Percentiles rank a stretch among this genome's conserved stretches.
Evolutionary conservation across 2,329 filamentous ascomycete species (phyloP).

Genomic region (Colletotrichum aenigma): DNA sequence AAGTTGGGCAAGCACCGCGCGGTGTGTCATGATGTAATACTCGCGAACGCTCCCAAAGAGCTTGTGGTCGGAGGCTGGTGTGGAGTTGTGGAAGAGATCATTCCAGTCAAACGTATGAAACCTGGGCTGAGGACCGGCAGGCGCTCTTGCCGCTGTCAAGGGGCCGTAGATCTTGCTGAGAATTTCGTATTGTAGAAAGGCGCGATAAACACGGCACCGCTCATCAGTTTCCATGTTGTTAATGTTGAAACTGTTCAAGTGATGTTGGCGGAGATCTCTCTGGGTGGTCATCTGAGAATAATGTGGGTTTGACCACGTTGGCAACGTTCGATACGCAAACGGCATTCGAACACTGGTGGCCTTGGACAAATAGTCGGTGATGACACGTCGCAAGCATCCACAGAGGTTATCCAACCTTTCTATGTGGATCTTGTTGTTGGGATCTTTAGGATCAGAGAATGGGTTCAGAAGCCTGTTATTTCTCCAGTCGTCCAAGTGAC

Average conservation of each 20-base stretch:
- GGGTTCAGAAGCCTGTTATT: accelerated
- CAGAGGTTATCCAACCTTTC: background rate
- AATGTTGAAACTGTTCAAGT: background rate
- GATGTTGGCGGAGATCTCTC: accelerated
- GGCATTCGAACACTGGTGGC: background rate
- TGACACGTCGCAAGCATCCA: background rate
- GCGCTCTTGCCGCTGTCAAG: background rate
- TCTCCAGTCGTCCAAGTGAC: background rate
- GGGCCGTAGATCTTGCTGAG: background rate
- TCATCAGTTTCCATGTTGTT: background rate
- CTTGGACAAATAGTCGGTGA: background rate
- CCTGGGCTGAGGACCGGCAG: background rate
- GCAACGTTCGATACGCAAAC: background rate
- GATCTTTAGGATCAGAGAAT: background rate
- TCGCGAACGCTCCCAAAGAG: background rate
- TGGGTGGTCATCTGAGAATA: accelerated
- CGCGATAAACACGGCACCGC: background rate
- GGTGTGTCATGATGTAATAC: background rate
- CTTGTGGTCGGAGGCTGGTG: background rate
- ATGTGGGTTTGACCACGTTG: background rate
- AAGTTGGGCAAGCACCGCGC: background rate
- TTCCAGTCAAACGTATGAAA: background rate
- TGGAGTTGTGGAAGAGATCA: background rate
- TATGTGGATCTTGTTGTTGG: too few species aligned
- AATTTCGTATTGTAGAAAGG: background rate